Conservation (phyloP, 2,329 filamentous ascomycete species). For the Aotearoamyces nothofagi region DNA sequence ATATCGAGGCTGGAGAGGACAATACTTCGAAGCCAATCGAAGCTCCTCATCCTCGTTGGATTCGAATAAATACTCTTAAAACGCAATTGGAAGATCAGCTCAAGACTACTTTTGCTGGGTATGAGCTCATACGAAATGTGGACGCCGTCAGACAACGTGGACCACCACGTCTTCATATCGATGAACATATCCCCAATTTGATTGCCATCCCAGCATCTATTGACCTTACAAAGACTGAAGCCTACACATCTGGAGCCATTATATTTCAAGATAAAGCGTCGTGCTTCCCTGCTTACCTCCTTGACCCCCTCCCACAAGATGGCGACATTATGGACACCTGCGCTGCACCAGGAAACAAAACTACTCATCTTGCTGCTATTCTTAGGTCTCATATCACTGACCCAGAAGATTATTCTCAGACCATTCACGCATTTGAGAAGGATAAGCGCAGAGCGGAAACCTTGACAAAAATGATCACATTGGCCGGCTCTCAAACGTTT, state of each 20-base stretch:
- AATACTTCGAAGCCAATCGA: slow-evolving; percentile 19
- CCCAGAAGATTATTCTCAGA: slow-evolving; percentile 19
- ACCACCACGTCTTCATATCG: slow-evolving; percentile 48
- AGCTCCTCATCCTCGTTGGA: slow-evolving; percentile 67
- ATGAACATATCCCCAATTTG: slow-evolving; percentile 69
- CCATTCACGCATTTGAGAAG: slow-evolving; percentile 69
- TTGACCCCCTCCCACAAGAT: slow-evolving; percentile 50
- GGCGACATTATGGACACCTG: slow-evolving; percentile 85
- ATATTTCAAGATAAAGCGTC: slow-evolving; percentile 96
- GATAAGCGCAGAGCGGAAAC: slow-evolving; percentile 57
- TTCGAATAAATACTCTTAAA: slow-evolving; percentile 70
- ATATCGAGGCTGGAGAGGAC: slow-evolving; percentile 36
- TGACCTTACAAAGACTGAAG: slow-evolving; percentile 57
- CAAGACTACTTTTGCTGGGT: slow-evolving; percentile 56
- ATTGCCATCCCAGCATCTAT: slow-evolving; percentile 59
- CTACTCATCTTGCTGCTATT: slow-evolving; percentile 78
- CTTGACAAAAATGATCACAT: slow-evolving; percentile 69
- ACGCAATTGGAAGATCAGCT: slow-evolving; percentile 58
- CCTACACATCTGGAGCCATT: slow-evolving; percentile 63
- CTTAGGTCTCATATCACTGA: slow-evolving; percentile 25
- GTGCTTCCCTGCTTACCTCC: slow-evolving; percentile 84
- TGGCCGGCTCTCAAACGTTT: slow-evolving; percentile 52
- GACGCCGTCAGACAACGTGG: slow-evolving; percentile 33
- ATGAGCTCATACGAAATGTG: slow-evolving; percentile 39
- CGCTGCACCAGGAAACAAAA: slow-evolving; percentile 93